Evolutionary conservation across 1,284 basidiomycete species (phyloP).

Genomic region (Sporisorium reilianum): DNA sequence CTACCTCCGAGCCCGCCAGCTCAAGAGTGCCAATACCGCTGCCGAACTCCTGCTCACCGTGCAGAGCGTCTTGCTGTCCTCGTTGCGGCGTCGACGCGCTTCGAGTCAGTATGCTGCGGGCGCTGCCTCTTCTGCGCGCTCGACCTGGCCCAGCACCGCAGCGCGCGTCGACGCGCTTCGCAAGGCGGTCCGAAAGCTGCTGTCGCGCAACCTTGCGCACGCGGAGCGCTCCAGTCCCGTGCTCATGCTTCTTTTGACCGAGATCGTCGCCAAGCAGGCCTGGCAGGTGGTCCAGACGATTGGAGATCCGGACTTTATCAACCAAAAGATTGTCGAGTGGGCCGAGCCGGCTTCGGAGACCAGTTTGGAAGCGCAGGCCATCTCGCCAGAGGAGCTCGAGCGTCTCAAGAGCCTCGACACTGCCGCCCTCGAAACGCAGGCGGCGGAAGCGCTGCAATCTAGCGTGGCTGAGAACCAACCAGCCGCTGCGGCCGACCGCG

Average conservation of each 20-base stretch:
- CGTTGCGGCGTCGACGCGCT: constrained; percentile 42
- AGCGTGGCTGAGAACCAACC: not conserved
- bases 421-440: constrained; percentile 18
- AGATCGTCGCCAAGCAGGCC: constrained; percentile 57
- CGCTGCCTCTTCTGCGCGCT: constrained; percentile 21
- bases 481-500: not conserved
- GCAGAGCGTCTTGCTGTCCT: constrained; percentile 56
- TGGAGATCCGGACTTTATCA: constrained; percentile 63
- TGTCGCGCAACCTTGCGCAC: constrained; percentile 47
- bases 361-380: constrained; percentile 38
- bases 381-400: constrained; percentile 45
- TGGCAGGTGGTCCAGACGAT: constrained; percentile 61
- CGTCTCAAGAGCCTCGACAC: constrained; percentile 37
- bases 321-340: constrained; percentile 58
- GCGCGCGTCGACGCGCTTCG: constrained; percentile 55
- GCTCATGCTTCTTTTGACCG: constrained; percentile 52
- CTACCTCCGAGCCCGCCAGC: constrained; percentile 39
- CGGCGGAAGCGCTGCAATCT: constrained; percentile 11
- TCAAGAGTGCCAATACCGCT: constrained; percentile 51
- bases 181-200: constrained; percentile 51
- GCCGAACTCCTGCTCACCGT: constrained; percentile 59
- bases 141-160: constrained; percentile 50
- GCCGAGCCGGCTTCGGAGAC: constrained; percentile 52
- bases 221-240: constrained; percentile 51
- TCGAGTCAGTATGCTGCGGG: constrained; percentile 8